Conservation (phyloP, 148 eudicot species). For the Heliamphora exappendiculata region DNA sequence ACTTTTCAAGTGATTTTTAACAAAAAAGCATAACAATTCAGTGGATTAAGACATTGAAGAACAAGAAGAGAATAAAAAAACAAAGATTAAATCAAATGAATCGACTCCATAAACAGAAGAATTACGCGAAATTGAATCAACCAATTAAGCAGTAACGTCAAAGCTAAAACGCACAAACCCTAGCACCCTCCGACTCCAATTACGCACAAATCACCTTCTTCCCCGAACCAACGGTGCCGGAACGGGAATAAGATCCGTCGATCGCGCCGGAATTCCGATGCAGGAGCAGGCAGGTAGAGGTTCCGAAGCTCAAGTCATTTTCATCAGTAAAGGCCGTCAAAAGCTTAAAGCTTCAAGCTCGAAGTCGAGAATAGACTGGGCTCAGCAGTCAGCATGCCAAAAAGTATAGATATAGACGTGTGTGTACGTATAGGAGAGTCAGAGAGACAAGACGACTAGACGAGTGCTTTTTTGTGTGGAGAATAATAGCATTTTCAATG, state of each 20-base stretch:
- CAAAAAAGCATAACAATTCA: background rate
- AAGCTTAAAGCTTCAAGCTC: background rate
- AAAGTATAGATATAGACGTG: background rate
- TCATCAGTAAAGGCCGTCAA: background rate
- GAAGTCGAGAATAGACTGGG: background rate
- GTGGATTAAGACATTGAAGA: background rate
- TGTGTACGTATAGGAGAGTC: background rate
- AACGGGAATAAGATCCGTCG: conserved; percentile 2
- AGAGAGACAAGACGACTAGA: background rate
- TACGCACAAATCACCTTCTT: background rate
- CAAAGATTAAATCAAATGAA: background rate
- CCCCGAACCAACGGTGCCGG: background rate
- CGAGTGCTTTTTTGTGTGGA: conserved; percentile 2
- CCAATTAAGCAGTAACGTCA: background rate
- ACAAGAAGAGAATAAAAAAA: background rate
- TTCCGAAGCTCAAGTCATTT: background rate
- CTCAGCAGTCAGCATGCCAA: background rate
- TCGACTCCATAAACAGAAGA: background rate
- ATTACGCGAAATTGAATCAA: background rate
- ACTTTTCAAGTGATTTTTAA: background rate
- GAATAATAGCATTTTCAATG: no score
- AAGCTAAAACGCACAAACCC: conserved; percentile 10
- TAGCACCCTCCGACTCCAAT: background rate
- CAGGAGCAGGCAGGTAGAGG: background rate
- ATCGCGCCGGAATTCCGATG: conserved; percentile 10